phyloP scores from a whole-genome alignment of 164 flowering plant genomes.

The Saururus chinensis region DNA sequence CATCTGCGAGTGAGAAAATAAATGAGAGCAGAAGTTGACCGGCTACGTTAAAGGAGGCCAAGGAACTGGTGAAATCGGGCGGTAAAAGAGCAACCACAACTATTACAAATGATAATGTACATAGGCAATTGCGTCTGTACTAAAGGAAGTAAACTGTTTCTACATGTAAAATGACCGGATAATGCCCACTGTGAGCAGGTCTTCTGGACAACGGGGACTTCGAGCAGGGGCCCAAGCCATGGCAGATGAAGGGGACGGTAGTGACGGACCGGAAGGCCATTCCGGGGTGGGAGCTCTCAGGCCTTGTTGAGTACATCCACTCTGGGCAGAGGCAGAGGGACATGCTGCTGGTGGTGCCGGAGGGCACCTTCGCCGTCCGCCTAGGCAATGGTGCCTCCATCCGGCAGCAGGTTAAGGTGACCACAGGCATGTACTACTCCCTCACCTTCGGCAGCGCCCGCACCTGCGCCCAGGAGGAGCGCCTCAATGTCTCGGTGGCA shows the following conservation, averaged over 20 bases:
- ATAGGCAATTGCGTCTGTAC: too few species aligned
- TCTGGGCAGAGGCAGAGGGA: slow-evolving; percentile 78
- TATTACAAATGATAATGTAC: too few species aligned
- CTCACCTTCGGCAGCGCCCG: slow-evolving; percentile 64
- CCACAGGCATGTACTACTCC: slow-evolving; percentile 40
- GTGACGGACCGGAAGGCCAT: slow-evolving; percentile 38
- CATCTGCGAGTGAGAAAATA: too few species aligned
- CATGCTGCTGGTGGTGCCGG: slow-evolving; percentile 79
- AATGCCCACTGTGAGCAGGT: slow-evolving; percentile 29
- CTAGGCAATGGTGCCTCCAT: slow-evolving; percentile 74
- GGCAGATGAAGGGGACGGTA: slow-evolving; percentile 52
- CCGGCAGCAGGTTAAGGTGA: slow-evolving; percentile 41
- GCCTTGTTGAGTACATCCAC: slow-evolving; percentile 72
- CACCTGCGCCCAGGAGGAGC: slow-evolving; percentile 67
- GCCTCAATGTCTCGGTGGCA: slow-evolving; percentile 40
- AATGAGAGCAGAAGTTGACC: too few species aligned
- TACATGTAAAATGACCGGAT: too few species aligned
- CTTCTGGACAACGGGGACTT: slow-evolving; percentile 72
- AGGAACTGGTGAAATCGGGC: too few species aligned
- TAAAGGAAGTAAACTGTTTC: too few species aligned
- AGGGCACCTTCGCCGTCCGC: slow-evolving; percentile 65
- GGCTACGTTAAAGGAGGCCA: too few species aligned
- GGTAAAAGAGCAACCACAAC: too few species aligned
- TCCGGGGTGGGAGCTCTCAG: slow-evolving; percentile 65
- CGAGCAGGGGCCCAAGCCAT: slow-evolving; percentile 55